Evolutionary conservation across 352 stramenopile genomes (phyloP), one percentile per base, ranked within the genome.

Genomic region (Phytophthora chlamydospora): DNA sequence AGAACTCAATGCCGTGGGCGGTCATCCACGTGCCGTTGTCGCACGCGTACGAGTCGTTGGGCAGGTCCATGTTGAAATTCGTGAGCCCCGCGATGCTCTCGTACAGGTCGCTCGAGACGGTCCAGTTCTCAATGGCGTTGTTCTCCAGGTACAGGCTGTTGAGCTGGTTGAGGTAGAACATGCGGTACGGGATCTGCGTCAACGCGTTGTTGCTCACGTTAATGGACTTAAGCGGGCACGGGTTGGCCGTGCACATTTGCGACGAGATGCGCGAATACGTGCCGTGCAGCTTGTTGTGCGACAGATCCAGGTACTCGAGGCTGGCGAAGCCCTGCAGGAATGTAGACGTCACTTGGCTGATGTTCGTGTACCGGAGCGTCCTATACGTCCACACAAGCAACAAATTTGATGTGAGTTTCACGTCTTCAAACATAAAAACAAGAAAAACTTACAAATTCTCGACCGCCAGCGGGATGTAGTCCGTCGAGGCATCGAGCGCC

Each of bases 51-150:
- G 55, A 55, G 32, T 71, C 57, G 13, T 59, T 62, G 0, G 65
- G 52, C 14, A 44, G 10, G 33, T 82, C 68, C 52, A 82, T 69
- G 27, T 77, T 74, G 38, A 85, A 85, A 42, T 80, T 73, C 2
- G 61, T 73, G 46, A 85, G 75, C 8, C 49, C 62, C 10, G 75
- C 58, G 17, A 85, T 85, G 17, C 31, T 51, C 2, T 74, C 61
- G 50, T 76, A 85, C 38, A 71, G 47, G 7, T 73, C 70, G n/a
- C 47, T 66, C 17, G 53, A 77, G 19, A 85, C 55, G 4, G 76
- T 85, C 58, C 63, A 80, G 55, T 85, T 80, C 13, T 71, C 54
- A 32, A 82, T 71, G n/a, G 44, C 49, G 42, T 85, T 85, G 46
- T 76, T 73, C 42, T 60, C 45, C 31, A 84, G 47, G 33, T 82